These are phyloP conservation scores for Phallus indusiatus DNA, from an alignment of 768 basidiomycete species.

Conservation along the genomic window DNA sequence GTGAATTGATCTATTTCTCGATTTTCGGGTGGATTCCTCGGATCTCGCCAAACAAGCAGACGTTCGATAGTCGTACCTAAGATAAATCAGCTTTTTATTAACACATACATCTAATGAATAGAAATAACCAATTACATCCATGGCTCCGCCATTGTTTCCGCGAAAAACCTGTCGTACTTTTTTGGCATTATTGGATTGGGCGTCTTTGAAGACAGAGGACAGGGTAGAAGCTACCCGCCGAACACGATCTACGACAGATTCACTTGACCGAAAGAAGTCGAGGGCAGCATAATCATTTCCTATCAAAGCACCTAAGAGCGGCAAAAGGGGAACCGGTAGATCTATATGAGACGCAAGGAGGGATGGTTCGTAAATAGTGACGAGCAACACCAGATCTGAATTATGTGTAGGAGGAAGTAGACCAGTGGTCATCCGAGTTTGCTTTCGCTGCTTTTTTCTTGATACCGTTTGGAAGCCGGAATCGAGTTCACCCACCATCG, in stretches of 20 bases:
- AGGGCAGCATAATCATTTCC: slow-evolving; percentile 61
- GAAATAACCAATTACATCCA: slow-evolving; percentile 11
- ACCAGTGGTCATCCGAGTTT: not conserved
- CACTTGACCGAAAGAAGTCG: slow-evolving; percentile 6
- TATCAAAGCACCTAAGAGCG: slow-evolving; percentile 66
- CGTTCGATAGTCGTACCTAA: slow-evolving; percentile 8
- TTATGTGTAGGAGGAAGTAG: not conserved
- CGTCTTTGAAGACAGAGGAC: slow-evolving; percentile 5
- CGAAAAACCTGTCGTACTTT: slow-evolving; percentile 3
- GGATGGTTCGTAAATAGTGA: slow-evolving; percentile 51
- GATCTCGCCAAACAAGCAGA: slow-evolving; percentile 1
- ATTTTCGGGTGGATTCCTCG: not conserved
- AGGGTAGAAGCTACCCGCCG: not conserved
- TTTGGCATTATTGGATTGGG: slow-evolving; percentile 7
- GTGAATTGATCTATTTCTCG: slow-evolving; percentile 51
- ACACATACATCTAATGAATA: not conserved
- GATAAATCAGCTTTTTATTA: not conserved
- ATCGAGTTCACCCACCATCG: slow-evolving; percentile 4
- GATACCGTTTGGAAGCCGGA: slow-evolving; percentile 1
- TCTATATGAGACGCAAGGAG: slow-evolving; percentile 54
- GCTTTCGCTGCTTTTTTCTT: slow-evolving; percentile 5
- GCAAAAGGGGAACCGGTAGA: slow-evolving; percentile 62
- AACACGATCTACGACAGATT: not conserved
- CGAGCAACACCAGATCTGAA: slow-evolving; percentile 34
- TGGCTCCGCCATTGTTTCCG: slow-evolving; percentile 3